These are phyloP conservation scores for Bretschneidera sinensis DNA, from an alignment of 345 rosid species.

Conservation along the genomic window DNA sequence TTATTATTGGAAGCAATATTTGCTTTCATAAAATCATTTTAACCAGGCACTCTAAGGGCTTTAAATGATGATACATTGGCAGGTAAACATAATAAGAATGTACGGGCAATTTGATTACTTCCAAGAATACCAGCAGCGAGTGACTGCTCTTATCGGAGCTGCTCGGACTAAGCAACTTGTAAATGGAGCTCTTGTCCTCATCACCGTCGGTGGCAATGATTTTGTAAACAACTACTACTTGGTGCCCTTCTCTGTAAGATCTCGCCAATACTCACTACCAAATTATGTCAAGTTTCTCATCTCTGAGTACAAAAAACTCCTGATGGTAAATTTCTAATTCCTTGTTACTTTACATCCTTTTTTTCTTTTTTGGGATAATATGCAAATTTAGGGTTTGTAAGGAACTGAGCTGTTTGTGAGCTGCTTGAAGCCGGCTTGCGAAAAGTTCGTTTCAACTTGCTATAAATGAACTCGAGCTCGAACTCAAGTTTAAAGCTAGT, in stretches of 20 bases:
- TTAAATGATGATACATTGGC: constrained; percentile 7
- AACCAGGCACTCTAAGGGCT: background rate
- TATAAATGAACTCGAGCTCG: too few relatives aligned
- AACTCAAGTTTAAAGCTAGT: too few relatives aligned
- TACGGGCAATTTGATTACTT: constrained; percentile 54
- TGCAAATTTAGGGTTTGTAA: too few relatives aligned
- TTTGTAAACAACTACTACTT: constrained; percentile 84
- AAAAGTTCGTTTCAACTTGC: too few relatives aligned
- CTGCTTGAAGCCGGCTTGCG: too few relatives aligned
- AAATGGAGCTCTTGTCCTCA: constrained; percentile 52
- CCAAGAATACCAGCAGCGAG: constrained; percentile 56
- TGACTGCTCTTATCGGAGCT: constrained; percentile 49
- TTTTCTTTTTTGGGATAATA: too few relatives aligned
- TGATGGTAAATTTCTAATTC: constrained; percentile 46
- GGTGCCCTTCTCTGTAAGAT: constrained; percentile 73
- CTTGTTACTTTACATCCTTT: background rate
- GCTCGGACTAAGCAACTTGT: constrained; percentile 43
- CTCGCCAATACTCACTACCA: constrained; percentile 63
- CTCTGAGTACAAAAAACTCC: constrained; percentile 54
- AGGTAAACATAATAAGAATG: constrained; percentile 76
- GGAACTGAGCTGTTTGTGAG: too few relatives aligned
- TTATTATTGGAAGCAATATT: too few relatives aligned
- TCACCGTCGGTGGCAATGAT: constrained; percentile 83
- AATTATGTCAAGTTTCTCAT: constrained; percentile 51
- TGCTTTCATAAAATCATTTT: background rate